These are phyloP conservation scores for Candida nitratophila DNA, from an alignment of 805 yeast species.

Conservation along the genomic window DNA sequence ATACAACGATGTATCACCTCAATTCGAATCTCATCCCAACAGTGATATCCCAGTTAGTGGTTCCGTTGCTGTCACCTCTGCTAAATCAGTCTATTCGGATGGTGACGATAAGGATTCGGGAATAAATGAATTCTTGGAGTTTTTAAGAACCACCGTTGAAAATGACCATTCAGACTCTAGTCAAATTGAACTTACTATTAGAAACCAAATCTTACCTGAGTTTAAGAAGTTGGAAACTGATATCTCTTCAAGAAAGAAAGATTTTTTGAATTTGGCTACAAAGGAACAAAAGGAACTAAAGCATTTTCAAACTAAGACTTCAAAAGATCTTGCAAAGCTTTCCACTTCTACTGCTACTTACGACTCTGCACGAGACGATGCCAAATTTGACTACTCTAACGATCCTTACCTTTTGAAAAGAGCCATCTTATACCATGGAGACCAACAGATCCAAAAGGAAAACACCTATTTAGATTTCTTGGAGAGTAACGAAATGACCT, in stretches of 20 bases:
- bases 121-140: conserved; percentile 22
- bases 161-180: conserved; percentile 24
- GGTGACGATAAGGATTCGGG: conserved; percentile 4
- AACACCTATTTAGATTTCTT: conserved; percentile 39
- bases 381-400: conserved; percentile 28
- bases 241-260: conserved; percentile 35
- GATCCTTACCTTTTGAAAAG: conserved; percentile 44
- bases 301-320: conserved; percentile 25
- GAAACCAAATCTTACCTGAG: conserved; percentile 33
- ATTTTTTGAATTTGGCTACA: conserved; percentile 26
- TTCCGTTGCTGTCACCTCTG: conserved; percentile 8
- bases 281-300: conserved; percentile 34
- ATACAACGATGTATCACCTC: conserved; percentile 16
- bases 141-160: conserved; percentile 22
- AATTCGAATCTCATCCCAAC: conserved; percentile 22
- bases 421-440: conserved; percentile 27
- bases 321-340: conserved; percentile 21
- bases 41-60: conserved; percentile 19
- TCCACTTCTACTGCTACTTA: conserved; percentile 14
- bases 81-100: not conserved
- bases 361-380: conserved; percentile 5
- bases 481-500: conserved; percentile 31
- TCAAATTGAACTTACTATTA: conserved; percentile 33
- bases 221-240: conserved; percentile 33
- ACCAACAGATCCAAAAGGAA: conserved; percentile 37